Evolutionary conservation across 768 basidiomycete species (phyloP).

Genomic region (Candolleomyces efflorescens): DNA sequence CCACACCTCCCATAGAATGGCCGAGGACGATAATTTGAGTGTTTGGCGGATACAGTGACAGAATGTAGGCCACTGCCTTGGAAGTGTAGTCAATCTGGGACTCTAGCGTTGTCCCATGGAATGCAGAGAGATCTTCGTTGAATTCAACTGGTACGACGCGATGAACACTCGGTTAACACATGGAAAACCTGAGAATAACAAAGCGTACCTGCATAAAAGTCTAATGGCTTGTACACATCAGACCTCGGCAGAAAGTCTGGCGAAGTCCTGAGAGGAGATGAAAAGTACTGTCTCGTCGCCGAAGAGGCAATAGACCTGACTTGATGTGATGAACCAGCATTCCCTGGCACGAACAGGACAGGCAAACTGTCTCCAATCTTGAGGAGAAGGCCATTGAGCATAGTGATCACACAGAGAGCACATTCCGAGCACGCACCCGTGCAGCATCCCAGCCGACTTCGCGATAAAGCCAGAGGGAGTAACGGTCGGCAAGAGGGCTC

Average conservation of each 20-base stretch:
- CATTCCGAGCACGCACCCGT: conserved; percentile 36
- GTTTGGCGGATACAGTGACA: conserved; percentile 64
- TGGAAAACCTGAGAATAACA: no score
- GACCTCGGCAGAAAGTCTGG: conserved; percentile 45
- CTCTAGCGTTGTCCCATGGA: conserved; percentile 85
- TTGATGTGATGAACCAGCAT: conserved; percentile 93
- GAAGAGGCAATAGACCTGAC: conserved; percentile 94
- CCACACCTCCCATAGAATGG: conserved; percentile 97
- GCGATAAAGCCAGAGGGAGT: conserved; percentile 87
- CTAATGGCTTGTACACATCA: conserved; percentile 50
- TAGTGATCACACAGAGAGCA: not conserved
- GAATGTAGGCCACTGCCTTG: conserved; percentile 69
- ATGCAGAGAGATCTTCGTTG: conserved; percentile 95
- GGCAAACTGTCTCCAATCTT: conserved; percentile 53
- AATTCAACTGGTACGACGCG: conserved; percentile 67
- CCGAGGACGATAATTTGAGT: conserved; percentile 77
- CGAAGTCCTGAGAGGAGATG: conserved; percentile 52
- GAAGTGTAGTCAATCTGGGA: conserved; percentile 76
- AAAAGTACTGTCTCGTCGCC: conserved; percentile 75
- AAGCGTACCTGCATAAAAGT: conserved; percentile 76
- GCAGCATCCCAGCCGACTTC: conserved; percentile 79
- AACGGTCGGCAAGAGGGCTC: conserved; percentile 69
- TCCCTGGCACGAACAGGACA: conserved; percentile 96
- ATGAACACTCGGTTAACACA: no score
- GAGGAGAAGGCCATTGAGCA: not conserved